Base-by-base conservation (phyloP, 2,329 filamentous ascomycete species). In the Ascochyta rabiei region DNA sequence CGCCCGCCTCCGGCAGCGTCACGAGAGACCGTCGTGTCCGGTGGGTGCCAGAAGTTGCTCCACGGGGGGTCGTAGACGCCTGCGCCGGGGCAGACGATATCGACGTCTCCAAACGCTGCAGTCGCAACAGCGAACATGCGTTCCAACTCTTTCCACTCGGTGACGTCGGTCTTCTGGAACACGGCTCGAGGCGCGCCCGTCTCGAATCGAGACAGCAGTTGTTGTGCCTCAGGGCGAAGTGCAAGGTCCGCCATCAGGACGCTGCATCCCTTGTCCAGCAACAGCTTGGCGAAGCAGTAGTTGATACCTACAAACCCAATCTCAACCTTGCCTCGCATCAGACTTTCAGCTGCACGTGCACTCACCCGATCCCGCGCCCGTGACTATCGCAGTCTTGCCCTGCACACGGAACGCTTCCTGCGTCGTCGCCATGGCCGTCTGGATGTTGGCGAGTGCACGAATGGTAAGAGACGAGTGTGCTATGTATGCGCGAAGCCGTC, bases 31-130 rank as follows among this genome's bases (percentile, higher is more conserved):
- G 60, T 41, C 0, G 62, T 67, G 12, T 79, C 79, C 0, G 79
- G 79, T 0, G 79, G 79, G 49, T 78, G 71, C 79, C 79, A 81
- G 68, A 81, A 81, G 63, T 79, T 81, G 50, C 67, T 73, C 66
- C 74, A 79, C 48, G 76, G 69, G 0, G 79, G 79, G 48, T 82
- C 80, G 68, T 75, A 82, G 23, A 82, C 69, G 6, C 80, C 80
- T 3, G 80, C 80, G 16, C 80, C 79, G 0, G 80, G 80, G 47
- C 79, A 80, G 13, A 81, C 75, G 38, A 82, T 76, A 51, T 82
- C 79, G 4, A 77, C 63, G 18, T 63, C 66, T 3, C 69, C 69
- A 47, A 77, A 77, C 42, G 68, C 62, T 18, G 53, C 37, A 16
- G 57, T 53, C 1, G 69, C 70, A 2, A 62, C 60, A 9, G 57